Evolutionary conservation across 1,139 yeast species (phyloP), one percentile per base, ranked within the genome.

Genomic region (Geotrichum phurueaensis): DNA sequence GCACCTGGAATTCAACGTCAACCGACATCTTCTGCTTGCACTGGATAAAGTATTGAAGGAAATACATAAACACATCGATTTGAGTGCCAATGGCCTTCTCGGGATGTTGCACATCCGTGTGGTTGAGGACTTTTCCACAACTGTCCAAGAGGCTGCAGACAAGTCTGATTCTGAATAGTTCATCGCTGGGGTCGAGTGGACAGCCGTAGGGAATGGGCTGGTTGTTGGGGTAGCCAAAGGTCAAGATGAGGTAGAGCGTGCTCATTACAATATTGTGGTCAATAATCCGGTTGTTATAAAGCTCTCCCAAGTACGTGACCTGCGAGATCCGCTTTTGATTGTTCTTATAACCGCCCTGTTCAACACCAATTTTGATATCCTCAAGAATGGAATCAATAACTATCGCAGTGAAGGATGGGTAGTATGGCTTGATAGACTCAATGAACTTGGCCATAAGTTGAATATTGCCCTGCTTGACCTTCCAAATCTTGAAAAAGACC

Each of bases 1-100:
- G 72, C n/a, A 88, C 68, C 54, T 77, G 79, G 66, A 84, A 84
- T 59, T 81, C 81, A 3, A 83, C 74, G 55, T 89, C 96, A 65
- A 81, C 76, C 0, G 96, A 92, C 43, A 89, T 89, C 54, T 76
- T 79, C 9, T 73, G 73, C 69, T 91, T 91, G 56, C 88, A 81
- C 70, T 79, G 82, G n/a, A 83, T 73, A 68, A 89, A 91, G 70
- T 83, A 90, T 68, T 90, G 96, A 64, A 90, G 85, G 67, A 84
- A 86, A 22, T 80, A 78, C 65, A 87, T 68, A 64, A 87, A 82
- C 2, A 80, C 71, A 6, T 75, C 74, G 33, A 86, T 65, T 53
- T 75, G 78, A 12, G 72, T 73, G 23, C 49, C 51, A 53, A 60
- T 57, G 23, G 59, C 60, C 22, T 56, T 56, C 9, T 22, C 20